Evolutionary conservation across 768 basidiomycete species (phyloP).

Genomic region (Termitomyces sp.): DNA sequence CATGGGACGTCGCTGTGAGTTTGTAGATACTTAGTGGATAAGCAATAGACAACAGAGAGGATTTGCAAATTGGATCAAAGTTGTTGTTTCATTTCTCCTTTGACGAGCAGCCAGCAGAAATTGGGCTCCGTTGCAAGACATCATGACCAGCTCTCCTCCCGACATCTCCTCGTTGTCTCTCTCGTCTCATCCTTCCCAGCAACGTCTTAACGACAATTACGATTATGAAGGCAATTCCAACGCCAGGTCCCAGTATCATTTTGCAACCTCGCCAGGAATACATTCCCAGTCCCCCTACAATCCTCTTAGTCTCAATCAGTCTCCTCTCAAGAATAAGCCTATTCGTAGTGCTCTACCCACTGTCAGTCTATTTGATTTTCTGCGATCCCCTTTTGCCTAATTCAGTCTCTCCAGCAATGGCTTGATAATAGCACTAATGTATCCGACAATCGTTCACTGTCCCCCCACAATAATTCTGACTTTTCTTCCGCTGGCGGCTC

Average conservation of each 20-base stretch:
- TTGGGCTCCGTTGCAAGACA: constrained; percentile 23
- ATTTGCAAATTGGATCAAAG: constrained; percentile 15
- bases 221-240: constrained; percentile 66
- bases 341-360: constrained; percentile 66
- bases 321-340: constrained; percentile 73
- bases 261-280: constrained; percentile 53
- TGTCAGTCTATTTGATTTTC: constrained; percentile 39
- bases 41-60: constrained; percentile 26
- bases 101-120: constrained; percentile 26
- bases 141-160: constrained; percentile 80
- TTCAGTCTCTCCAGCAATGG: constrained; percentile 62
- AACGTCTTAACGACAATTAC: constrained; percentile 83
- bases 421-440: constrained; percentile 51
- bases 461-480: constrained; percentile 84
- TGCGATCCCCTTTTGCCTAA: constrained; percentile 10
- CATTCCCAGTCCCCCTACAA: constrained; percentile 53
- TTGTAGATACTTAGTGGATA: constrained; percentile 16
- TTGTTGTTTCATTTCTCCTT: constrained; percentile 19
- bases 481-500: constrained; percentile 86
- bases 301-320: constrained; percentile 53
- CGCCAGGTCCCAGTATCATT: constrained; percentile 64
- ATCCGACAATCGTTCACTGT: constrained; percentile 74
- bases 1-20: constrained; percentile 48
- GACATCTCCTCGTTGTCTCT: constrained; percentile 77
- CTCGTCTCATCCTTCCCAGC: constrained; percentile 63